phyloP scores from a whole-genome alignment of 352 stramenopile species.

The Globisporangium lucens region DNA sequence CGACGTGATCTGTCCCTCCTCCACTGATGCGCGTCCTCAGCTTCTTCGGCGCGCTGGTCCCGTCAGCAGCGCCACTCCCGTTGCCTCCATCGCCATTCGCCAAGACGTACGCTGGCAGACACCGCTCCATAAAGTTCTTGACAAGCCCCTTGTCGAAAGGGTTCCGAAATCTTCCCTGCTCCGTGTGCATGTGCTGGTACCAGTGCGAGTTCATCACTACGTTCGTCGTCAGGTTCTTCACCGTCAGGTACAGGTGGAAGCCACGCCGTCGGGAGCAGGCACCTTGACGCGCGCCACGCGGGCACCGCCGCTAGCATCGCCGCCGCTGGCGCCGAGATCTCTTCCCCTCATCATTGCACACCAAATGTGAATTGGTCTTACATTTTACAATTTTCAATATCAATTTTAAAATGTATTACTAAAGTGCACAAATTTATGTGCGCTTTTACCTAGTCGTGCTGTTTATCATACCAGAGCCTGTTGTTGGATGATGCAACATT shows the following conservation, averaged over 20 bases:
- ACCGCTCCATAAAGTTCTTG: constrained; percentile 28
- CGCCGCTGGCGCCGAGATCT: no score
- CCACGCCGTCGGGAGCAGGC: not conserved
- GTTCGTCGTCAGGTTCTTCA: constrained; percentile 75
- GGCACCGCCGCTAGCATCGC: no score
- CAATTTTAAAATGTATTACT: no score
- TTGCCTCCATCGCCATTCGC: not conserved
- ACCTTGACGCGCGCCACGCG: no score
- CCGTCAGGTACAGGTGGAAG: constrained; percentile 77
- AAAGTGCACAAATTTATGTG: no score
- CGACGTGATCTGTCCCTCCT: not conserved
- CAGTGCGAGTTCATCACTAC: constrained; percentile 70
- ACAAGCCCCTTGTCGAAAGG: constrained; percentile 35
- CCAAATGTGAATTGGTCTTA: no score
- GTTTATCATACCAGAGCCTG: no score
- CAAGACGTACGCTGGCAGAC: constrained; percentile 20
- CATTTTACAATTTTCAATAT: no score
- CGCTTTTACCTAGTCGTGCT: no score
- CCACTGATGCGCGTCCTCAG: not conserved
- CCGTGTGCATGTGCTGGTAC: constrained; percentile 44
- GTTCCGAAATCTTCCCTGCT: constrained; percentile 26
- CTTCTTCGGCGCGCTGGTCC: not conserved
- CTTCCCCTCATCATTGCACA: no score
- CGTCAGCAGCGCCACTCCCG: not conserved
- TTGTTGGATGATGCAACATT: no score